Evolutionary conservation across 768 basidiomycete species (phyloP).

Genomic region (Boletus subcaerulescens): DNA sequence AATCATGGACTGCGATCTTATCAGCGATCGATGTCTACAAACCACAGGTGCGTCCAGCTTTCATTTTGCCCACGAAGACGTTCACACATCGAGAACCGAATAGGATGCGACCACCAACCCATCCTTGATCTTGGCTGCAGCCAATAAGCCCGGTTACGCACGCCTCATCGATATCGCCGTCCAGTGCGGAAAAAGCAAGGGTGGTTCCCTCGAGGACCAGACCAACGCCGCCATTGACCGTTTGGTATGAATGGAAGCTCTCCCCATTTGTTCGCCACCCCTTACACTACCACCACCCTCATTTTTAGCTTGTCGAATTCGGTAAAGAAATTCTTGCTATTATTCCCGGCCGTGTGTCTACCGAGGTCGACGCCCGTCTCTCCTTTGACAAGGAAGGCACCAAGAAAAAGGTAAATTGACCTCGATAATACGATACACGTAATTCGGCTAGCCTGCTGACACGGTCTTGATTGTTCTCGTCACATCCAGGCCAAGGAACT

Average conservation of each 20-base stretch:
- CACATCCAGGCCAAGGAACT: slow-evolving; percentile 67
- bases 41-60: slow-evolving; percentile 61
- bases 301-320: slow-evolving; percentile 87
- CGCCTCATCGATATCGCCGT: slow-evolving; percentile 77
- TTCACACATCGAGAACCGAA: slow-evolving; percentile 10
- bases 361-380: slow-evolving; percentile 96
- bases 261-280: slow-evolving; percentile 4
- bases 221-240: slow-evolving; percentile 82
- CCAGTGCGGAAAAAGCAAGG: slow-evolving; percentile 73
- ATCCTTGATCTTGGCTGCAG: slow-evolving; percentile 88
- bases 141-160: slow-evolving; percentile 84
- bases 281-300: slow-evolving; percentile 15
- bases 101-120: slow-evolving; percentile 99
- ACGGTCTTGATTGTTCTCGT: slow-evolving; percentile 6
- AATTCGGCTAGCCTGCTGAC: slow-evolving; percentile 17
- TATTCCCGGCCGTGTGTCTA: slow-evolving; percentile 98
- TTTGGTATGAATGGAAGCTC: slow-evolving; percentile 54
- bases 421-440: slow-evolving; percentile 19
- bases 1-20: slow-evolving; percentile 25
- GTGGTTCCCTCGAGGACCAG: slow-evolving; percentile 72
- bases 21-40: slow-evolving; percentile 94
- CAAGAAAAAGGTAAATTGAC: slow-evolving; percentile 68
- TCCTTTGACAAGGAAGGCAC: slow-evolving; percentile 95
- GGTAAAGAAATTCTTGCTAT: slow-evolving; percentile 93
- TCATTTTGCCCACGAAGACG: slow-evolving; percentile 5